These are phyloP conservation scores for Trichoderma koningii DNA, from an alignment of 2,329 filamentous ascomycete genomes.

Conservation along the genomic window DNA sequence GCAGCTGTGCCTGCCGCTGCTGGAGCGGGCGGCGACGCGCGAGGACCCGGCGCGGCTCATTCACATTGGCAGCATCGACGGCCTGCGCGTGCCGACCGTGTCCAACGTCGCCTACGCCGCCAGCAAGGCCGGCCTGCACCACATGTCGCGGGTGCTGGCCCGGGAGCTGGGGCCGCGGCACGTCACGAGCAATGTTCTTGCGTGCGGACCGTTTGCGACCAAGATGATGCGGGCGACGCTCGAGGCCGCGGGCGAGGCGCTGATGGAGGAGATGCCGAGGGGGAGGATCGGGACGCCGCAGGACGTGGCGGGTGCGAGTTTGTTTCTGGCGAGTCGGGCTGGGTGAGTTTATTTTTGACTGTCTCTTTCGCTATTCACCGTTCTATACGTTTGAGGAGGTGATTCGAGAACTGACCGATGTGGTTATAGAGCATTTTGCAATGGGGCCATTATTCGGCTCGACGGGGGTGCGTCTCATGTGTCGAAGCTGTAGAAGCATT, in stretches of 20 bases:
- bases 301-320: constrained; percentile 71
- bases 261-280: constrained; percentile 62
- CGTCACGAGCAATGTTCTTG: constrained; percentile 68
- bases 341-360: constrained; percentile 46
- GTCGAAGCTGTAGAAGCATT: constrained; percentile 46
- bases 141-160: constrained; percentile 61
- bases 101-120: constrained; percentile 63
- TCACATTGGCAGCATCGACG: constrained; percentile 67
- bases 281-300: constrained; percentile 66
- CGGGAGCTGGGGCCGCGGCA: constrained; percentile 60
- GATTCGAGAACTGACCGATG: not conserved
- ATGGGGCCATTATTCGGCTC: constrained; percentile 64
- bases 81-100: constrained; percentile 59
- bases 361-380: not conserved
- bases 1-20: constrained; percentile 60
- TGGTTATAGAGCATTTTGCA: constrained; percentile 54
- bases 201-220: constrained; percentile 69
- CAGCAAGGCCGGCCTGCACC: constrained; percentile 65
- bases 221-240: constrained; percentile 69
- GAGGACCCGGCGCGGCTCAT: constrained; percentile 59
- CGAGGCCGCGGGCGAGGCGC: constrained; percentile 55
- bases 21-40: constrained; percentile 51
- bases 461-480: constrained; percentile 58
- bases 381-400: too few relatives aligned
- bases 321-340: constrained; percentile 69